Evolutionary conservation across 148 eudicot genomes (phyloP).

Genomic region (Cornus controversa): DNA sequence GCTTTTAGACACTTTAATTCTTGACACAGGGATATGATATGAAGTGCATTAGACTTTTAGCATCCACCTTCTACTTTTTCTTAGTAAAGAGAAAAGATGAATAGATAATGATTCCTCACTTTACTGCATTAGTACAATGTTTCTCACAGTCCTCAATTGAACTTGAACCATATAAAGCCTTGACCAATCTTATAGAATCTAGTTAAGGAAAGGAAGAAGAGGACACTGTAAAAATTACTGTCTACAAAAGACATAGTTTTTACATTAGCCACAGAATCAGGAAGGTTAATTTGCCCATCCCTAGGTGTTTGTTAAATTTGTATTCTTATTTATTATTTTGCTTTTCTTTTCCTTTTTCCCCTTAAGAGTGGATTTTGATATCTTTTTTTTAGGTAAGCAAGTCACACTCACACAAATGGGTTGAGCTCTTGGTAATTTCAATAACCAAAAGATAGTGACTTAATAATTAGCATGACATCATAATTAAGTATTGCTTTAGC

Average conservation of each 20-base stretch:
- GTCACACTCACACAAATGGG: no score
- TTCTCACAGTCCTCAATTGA: neutral
- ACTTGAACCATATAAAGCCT: no score
- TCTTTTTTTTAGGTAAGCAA: no score
- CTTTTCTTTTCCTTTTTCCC: neutral
- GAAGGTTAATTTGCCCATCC: constrained; percentile 11
- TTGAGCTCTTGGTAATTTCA: neutral
- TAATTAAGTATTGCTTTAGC: neutral
- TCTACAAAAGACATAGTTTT: constrained; percentile 8
- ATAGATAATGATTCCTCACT: constrained; percentile 9
- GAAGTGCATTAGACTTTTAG: no score
- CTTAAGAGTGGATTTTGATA: no score
- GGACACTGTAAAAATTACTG: constrained; percentile 13
- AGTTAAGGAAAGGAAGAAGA: neutral
- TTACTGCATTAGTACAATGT: constrained; percentile 10
- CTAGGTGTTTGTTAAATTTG: constrained; percentile 20
- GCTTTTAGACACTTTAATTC: no score
- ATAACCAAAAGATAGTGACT: neutral
- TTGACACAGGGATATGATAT: no score
- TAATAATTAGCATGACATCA: neutral
- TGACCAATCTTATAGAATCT: neutral
- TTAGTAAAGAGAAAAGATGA: constrained; percentile 8
- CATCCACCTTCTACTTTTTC: neutral
- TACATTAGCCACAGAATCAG: constrained; percentile 16
- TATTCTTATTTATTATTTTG: constrained; percentile 1